Percentiles rank a stretch among this genome's conserved stretches.
Conservation (phyloP, 305 asterid genomes). For the Fraxinus sp. region DNA sequence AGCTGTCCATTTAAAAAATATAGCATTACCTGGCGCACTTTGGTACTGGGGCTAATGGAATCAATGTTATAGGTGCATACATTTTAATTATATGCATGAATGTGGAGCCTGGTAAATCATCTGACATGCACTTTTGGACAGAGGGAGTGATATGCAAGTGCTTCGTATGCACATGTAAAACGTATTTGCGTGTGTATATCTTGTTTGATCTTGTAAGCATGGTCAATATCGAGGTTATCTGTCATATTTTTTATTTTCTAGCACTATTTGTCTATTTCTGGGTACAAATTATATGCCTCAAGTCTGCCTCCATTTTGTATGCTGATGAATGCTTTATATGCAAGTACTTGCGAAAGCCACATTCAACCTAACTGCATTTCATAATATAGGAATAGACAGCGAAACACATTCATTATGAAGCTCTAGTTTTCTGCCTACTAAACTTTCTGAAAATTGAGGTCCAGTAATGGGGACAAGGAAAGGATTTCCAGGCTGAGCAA, state of each 20-base stretch:
- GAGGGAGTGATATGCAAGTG: neutral
- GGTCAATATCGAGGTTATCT: neutral
- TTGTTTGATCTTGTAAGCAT: neutral
- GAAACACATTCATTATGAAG: constrained; percentile 92
- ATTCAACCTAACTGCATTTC: neutral
- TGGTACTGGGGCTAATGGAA: neutral
- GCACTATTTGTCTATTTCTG: neutral
- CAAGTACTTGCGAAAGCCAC: neutral
- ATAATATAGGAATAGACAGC: constrained; percentile 65
- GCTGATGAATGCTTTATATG: neutral
- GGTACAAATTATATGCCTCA: neutral
- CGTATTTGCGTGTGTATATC: neutral
- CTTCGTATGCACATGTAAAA: neutral
- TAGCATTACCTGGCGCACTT: neutral
- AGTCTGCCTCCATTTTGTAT: neutral
- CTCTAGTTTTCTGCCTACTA: constrained; percentile 76
- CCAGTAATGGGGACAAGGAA: constrained; percentile 83
- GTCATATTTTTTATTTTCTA: neutral
- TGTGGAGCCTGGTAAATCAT: too few relatives aligned
- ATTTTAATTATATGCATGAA: neutral
- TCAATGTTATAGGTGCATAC: neutral
- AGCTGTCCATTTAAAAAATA: neutral
- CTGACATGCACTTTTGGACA: neutral
- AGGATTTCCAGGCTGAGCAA: constrained; percentile 89
- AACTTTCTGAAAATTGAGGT: constrained; percentile 84